These are phyloP conservation scores for Russula foetens DNA, from an alignment of 768 basidiomycete genomes.

Conservation along the genomic window DNA sequence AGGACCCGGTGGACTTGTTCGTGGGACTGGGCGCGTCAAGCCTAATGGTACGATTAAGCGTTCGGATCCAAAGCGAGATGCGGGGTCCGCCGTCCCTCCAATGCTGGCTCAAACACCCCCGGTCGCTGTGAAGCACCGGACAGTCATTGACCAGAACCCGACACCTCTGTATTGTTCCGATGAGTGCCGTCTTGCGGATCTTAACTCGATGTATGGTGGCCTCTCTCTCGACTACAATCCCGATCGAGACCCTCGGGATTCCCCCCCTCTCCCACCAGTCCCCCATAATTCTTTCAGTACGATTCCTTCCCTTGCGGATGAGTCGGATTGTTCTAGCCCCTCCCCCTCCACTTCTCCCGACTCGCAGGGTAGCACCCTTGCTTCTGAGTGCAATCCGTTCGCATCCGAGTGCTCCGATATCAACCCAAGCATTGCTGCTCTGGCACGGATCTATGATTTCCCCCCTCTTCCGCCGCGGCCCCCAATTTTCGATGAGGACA, in stretches of 20 bases:
- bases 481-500: slow-evolving; percentile 31
- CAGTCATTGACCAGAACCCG: slow-evolving; percentile 74
- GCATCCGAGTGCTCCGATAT: slow-evolving; percentile 17
- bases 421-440: slow-evolving; percentile 28
- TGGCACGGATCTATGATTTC: slow-evolving; percentile 38
- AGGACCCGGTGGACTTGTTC: slow-evolving; percentile 45
- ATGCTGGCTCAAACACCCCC: slow-evolving; percentile 24
- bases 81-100: slow-evolving; percentile 17
- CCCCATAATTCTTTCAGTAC: slow-evolving; percentile 31
- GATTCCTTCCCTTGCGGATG: slow-evolving; percentile 26
- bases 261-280: slow-evolving; percentile 34
- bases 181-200: slow-evolving; percentile 57
- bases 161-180: slow-evolving; percentile 81
- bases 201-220: slow-evolving; percentile 30
- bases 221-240: slow-evolving; percentile 44
- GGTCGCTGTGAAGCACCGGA: slow-evolving; percentile 42
- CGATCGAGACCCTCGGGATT: slow-evolving; percentile 30
- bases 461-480: slow-evolving; percentile 47
- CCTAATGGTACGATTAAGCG: slow-evolving; percentile 49
- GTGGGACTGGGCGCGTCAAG: slow-evolving; percentile 57
- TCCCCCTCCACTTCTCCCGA: slow-evolving; percentile 22
- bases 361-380: slow-evolving; percentile 13
- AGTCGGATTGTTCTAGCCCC: slow-evolving; percentile 24
- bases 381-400: slow-evolving; percentile 14
- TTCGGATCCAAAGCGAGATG: slow-evolving; percentile 23